Evolutionary conservation across 106 monocot genomes (phyloP).

Genomic region (Dendrobium nobile): DNA sequence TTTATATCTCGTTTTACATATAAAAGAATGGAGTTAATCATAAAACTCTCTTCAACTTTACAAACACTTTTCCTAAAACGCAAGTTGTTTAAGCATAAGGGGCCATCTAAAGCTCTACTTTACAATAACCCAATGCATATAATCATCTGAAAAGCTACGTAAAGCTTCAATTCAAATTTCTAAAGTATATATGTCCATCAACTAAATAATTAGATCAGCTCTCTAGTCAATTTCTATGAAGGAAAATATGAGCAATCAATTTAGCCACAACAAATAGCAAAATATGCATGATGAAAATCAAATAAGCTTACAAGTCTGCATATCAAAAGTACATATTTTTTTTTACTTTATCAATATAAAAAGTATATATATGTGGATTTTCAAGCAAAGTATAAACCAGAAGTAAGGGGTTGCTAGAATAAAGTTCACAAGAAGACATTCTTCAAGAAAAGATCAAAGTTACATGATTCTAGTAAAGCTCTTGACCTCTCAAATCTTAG

Average conservation of each 20-base stretch:
- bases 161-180: no score
- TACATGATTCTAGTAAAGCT: not conserved
- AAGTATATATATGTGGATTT: not conserved
- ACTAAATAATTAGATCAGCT: not conserved
- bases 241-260: not conserved
- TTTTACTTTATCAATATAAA: not conserved
- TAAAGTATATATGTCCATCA: not conserved
- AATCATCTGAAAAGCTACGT: no score
- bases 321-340: not conserved
- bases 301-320: not conserved
- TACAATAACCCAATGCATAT: no score
- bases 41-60: no score
- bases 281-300: not conserved
- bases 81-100: no score
- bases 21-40: no score
- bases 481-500: conserved; percentile 4
- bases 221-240: not conserved
- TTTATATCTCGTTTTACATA: no score
- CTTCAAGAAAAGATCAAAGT: not conserved
- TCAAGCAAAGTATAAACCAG: not conserved
- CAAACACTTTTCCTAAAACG: no score
- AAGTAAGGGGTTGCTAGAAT: not conserved
- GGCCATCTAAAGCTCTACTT: no score
- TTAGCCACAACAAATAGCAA: not conserved
- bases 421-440: not conserved